Evolutionary conservation across 2,329 filamentous ascomycete genomes (phyloP).

Genomic region (Lachnellula hyalina): DNA sequence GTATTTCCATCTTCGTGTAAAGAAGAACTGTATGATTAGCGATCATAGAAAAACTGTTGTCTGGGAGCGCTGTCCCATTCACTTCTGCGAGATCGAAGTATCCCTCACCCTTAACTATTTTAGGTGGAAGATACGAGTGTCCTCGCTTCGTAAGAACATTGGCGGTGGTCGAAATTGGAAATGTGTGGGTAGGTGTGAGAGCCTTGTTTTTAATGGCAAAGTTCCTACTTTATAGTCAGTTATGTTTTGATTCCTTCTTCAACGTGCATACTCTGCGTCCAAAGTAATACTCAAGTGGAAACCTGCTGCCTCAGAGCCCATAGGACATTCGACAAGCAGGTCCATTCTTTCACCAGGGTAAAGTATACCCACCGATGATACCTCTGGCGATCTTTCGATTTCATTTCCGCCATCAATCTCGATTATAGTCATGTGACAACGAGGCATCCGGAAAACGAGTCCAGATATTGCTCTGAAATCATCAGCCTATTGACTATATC

Average conservation of each 20-base stretch:
- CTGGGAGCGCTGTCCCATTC: neutral
- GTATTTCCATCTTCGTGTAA: constrained; percentile 40
- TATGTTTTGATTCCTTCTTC: neutral
- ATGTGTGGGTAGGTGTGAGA: neutral
- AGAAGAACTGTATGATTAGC: constrained; percentile 36
- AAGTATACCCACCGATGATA: constrained; percentile 31
- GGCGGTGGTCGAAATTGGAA: neutral
- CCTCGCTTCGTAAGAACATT: neutral
- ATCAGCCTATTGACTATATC: constrained; percentile 1
- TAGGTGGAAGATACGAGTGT: neutral
- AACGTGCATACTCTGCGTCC: neutral
- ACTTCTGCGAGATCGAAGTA: constrained; percentile 20
- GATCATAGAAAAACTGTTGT: constrained; percentile 20
- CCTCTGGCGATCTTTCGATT: constrained; percentile 22
- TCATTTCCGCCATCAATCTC: constrained; percentile 37
- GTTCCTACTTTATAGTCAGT: neutral
- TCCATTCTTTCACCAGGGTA: constrained; percentile 40
- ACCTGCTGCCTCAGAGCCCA: neutral
- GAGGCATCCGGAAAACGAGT: constrained; percentile 32
- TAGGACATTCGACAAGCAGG: constrained; percentile 21
- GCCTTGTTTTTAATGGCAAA: neutral
- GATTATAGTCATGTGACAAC: constrained; percentile 31
- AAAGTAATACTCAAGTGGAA: neutral
- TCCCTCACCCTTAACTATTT: neutral
- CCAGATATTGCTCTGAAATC: constrained; percentile 35